Base-by-base conservation (phyloP, 768 basidiomycete species). In the Pulveroboletus ravenelii region DNA sequence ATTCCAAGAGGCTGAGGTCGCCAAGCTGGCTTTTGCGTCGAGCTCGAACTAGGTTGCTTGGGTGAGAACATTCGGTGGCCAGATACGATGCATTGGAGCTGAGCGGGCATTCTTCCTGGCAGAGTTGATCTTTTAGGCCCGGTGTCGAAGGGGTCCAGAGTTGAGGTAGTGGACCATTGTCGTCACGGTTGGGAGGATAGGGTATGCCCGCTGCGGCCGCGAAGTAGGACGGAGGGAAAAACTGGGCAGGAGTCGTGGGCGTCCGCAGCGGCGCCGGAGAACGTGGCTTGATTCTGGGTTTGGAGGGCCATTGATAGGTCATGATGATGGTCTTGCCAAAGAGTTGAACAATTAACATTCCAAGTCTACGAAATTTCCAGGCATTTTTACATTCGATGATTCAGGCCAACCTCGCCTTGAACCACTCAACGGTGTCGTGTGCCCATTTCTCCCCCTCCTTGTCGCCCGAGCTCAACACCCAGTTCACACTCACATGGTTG, bases 401-500 rank as follows among this genome's bases (percentile, higher is more conserved):
- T 34, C 32, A 34, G 15, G 14, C 32, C 6, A 59, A 17, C 50
- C 37, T 59, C 37, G 57, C 57, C 43, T 65, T 62, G 46, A 74
- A 55, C 69, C 68, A 76, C 7, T 52, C 44, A 4, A 59, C 65
- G 32, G 77, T 74, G 15, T 79, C 74, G 48, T 76, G 68, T 1
- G 72, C 83, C 83, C 84, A 85, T 30, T 77, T 72, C 57, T 86
- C 84, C 15, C 80, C 85, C 56, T 79, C 63, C 14, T 76, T 79
- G 9, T 82, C 67, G 2, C 84, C 83, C 2, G 74, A 77, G 3
- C 70, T 62, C 50, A 84, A 58, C 13, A 73, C 74, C 69, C 70
- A 74, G 43, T 75, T 73, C 13, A 74, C 57, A 51, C 83, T 86
- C 48, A 86, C 68, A 56, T 86, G 85, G 62, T 86, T 86, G 54